Conservation (phyloP, 1,139 yeast genomes). For the Pichia sp. region DNA sequence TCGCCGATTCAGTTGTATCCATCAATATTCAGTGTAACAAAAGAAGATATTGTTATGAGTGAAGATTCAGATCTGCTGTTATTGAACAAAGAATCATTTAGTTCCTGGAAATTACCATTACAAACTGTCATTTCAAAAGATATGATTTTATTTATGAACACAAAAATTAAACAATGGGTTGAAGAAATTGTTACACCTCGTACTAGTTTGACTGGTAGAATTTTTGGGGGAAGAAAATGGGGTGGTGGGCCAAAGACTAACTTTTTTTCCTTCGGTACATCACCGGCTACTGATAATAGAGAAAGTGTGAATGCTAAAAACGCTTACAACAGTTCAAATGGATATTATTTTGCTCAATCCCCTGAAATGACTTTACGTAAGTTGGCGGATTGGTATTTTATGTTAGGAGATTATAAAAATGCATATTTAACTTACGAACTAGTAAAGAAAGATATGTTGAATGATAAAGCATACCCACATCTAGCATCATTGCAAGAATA, state of each 20-base stretch:
- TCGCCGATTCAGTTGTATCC: slow-evolving; percentile 27
- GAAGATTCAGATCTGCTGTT: slow-evolving; percentile 19
- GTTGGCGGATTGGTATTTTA: slow-evolving; percentile 87
- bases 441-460: slow-evolving; percentile 68
- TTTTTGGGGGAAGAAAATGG: slow-evolving; percentile 57
- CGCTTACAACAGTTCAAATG: slow-evolving; percentile 23
- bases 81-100: slow-evolving; percentile 31
- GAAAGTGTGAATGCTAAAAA: slow-evolving; percentile 9
- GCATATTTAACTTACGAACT: slow-evolving; percentile 83
- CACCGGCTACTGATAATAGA: slow-evolving; percentile 15
- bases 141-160: slow-evolving; percentile 75
- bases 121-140: slow-evolving; percentile 51
- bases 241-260: slow-evolving; percentile 24
- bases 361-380: slow-evolving; percentile 75
- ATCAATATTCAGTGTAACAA: slow-evolving; percentile 43
- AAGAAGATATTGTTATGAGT: slow-evolving; percentile 30
- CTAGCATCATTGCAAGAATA: slow-evolving; percentile 85
- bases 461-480: slow-evolving; percentile 78
- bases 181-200: slow-evolving; percentile 63
- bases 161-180: slow-evolving; percentile 69
- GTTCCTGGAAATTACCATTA: slow-evolving; percentile 38
- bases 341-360: slow-evolving; percentile 51
- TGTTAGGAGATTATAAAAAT: slow-evolving; percentile 79
- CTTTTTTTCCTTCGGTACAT: slow-evolving; percentile 30
- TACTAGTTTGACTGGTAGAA: slow-evolving; percentile 64